phyloP scores from a whole-genome alignment of 2,329 filamentous ascomycete genomes.

The Atkinsonella hypoxylon region DNA sequence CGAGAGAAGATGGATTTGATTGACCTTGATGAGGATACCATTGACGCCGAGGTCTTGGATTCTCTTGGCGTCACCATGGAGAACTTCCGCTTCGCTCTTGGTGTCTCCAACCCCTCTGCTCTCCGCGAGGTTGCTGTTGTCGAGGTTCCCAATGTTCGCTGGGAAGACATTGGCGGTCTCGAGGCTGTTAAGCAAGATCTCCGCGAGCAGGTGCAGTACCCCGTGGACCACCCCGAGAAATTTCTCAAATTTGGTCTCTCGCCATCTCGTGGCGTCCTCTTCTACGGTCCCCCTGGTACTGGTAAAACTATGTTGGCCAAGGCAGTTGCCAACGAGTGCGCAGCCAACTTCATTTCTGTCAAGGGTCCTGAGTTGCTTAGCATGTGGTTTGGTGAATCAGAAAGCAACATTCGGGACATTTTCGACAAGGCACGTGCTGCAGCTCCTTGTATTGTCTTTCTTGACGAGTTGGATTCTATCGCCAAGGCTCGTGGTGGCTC shows the following conservation, averaged over 20 bases:
- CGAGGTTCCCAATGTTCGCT: constrained; percentile 97
- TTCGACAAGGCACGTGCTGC: constrained; percentile 99
- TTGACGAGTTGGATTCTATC: constrained; percentile 97
- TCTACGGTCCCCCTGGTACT: constrained; percentile 98
- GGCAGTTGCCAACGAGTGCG: constrained; percentile 97
- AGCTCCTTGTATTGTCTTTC: constrained; percentile 95
- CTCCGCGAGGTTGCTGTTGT: constrained; percentile 98
- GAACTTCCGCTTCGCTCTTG: constrained; percentile 98
- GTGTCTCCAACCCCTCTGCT: constrained; percentile 95
- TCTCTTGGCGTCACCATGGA: constrained; percentile 98
- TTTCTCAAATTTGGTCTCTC: constrained; percentile 99
- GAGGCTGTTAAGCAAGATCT: constrained; percentile 98
- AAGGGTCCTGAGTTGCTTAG: constrained; percentile 97
- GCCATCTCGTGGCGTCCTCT: constrained; percentile 93
- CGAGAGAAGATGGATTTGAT: constrained; percentile 99
- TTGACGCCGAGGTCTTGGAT: constrained; percentile 95
- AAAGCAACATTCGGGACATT: constrained; percentile 99
- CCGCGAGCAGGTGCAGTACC: constrained; percentile 97
- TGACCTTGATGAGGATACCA: constrained; percentile 96
- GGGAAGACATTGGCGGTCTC: constrained; percentile 98
- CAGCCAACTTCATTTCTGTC: constrained; percentile 98
- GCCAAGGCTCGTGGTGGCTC: constrained; percentile 98
- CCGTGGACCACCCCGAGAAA: constrained; percentile 97
- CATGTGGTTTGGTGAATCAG: constrained; percentile 99
- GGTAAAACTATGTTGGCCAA: constrained; percentile 99